Base-by-base conservation (phyloP, 2,329 filamentous ascomycete species). In the Cercospora sp. region DNA sequence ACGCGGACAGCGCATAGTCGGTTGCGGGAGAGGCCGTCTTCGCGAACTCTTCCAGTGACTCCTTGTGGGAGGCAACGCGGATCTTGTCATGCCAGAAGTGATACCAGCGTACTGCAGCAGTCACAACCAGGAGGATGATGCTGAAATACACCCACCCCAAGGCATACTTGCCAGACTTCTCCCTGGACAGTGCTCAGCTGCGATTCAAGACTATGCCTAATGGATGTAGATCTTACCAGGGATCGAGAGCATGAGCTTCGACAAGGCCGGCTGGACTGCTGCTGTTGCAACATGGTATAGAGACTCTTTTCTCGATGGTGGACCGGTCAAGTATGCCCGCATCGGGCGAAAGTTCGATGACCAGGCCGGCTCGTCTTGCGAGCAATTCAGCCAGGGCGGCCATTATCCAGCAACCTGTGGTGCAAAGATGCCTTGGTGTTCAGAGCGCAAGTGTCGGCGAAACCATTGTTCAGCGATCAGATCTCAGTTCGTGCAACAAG, bases 21-120 rank as follows among this genome's bases (percentile, higher is more conserved):
- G 83, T 84, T 61, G 85, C 83, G 20, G 85, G 85, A 66, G 85
- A 86, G 36, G 83, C 82, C 20, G 80, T 81, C 72, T 80, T 86
- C 77, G 87, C 89, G 74, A 90, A 86, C 74, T 89, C 85, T 76
- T 91, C 85, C 74, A 92, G 85, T 77, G 92, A 89, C 76, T 95
- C 90, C 81, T 96, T 94, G 82, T 95, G 92, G 68, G 95, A 87
- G 70, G 93, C 94, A 73, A 94, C 91, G 72, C 94, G 88, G 72
- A 96, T 92, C 82, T 95, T 96, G 83, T 97, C 94, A 74, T 94
- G 93, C 90, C 93, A 97, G 73, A 91, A 89, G 79, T 97, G 91
- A 84, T 94, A 97, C 77, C 91, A 85, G 72, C 93, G 89, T 77
- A 94, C 83, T 10, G 90, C 75, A 10, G 91, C 81, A 4, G 94